Evolutionary conservation across 352 stramenopile species (phyloP), one percentile per base, ranked within the genome.

Genomic region (Phytophthora tubulina): DNA sequence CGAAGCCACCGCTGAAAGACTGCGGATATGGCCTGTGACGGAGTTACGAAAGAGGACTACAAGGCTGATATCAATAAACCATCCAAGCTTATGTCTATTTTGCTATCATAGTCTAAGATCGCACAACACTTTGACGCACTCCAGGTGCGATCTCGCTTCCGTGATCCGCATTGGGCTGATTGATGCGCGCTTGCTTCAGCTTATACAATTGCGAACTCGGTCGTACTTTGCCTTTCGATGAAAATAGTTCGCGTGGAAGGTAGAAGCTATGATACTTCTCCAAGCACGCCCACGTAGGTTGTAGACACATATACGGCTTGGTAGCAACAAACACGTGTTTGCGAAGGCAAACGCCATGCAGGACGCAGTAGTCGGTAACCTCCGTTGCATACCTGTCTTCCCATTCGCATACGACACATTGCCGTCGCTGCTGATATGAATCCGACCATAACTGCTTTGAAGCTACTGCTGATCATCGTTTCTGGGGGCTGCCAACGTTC

Each of bases 261-360:
- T 71, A 65, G 35, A 58, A 71, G 3, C 45, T 44, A 32, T 67
- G 60, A 38, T 55, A 60, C 50, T 67, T 67, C 39, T 67, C 60
- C 41, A 50, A 61, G 50, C 63, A 64, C 9, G 63, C 64, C 63
- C 63, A 71, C 2, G 63, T 71, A 6, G 32, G 27, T 7, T 71
- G 32, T 7, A 38, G 45, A 17, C 63, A 71, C 30, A 48, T 63
- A 8, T 42, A 59, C 7, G 52, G 15, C 54, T 60, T 33, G 5
- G 46, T 45, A 33, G 52, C 11, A 27, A 57, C 36, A 6, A 36
- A 27, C 30, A 54, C 17, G 13, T 67, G 48, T 38, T 50, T 30
- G 46, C 32, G 54, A 6, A 67, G 14, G 14, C 31, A 53, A 32
- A 46, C n/a, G 3, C 6, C 45, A 42, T 63, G 35, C 2, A 50